Conservation (phyloP, 2,329 filamentous ascomycete species). For the Scedosporium minutisporum region DNA sequence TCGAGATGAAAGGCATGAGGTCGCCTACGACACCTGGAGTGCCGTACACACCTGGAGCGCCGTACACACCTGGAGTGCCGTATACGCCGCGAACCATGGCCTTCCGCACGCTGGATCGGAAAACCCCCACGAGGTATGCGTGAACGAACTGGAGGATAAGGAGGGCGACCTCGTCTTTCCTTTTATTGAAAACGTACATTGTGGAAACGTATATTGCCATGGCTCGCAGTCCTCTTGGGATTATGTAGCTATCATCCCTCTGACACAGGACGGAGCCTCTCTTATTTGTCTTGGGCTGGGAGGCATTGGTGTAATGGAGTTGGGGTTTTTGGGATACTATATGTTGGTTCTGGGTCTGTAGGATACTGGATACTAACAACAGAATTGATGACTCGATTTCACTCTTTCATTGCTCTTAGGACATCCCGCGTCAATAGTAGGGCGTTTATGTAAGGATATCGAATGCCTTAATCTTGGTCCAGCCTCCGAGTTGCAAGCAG, state of each 20-base stretch:
- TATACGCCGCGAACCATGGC: conserved; percentile 60
- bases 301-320: not conserved
- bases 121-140: conserved; percentile 13
- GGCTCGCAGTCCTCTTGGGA: not conserved
- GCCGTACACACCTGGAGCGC: conserved; percentile 56
- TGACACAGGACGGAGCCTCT: not conserved
- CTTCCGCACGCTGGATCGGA: conserved; percentile 53
- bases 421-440: too few relatives aligned
- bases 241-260: not conserved
- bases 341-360: not conserved
- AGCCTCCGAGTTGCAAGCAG: too few relatives aligned
- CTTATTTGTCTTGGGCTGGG: not conserved
- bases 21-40: conserved; percentile 17
- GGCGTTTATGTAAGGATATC: too few relatives aligned
- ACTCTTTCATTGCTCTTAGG: not conserved
- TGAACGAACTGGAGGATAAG: not conserved
- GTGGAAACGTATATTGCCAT: not conserved
- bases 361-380: not conserved
- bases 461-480: too few relatives aligned
- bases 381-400: not conserved
- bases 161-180: not conserved
- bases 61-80: conserved; percentile 21
- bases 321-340: not conserved
- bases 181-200: not conserved
- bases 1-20: conserved; percentile 49